Conservation (phyloP, 2,329 filamentous ascomycete genomes). For the Xylariaceae sp. region DNA sequence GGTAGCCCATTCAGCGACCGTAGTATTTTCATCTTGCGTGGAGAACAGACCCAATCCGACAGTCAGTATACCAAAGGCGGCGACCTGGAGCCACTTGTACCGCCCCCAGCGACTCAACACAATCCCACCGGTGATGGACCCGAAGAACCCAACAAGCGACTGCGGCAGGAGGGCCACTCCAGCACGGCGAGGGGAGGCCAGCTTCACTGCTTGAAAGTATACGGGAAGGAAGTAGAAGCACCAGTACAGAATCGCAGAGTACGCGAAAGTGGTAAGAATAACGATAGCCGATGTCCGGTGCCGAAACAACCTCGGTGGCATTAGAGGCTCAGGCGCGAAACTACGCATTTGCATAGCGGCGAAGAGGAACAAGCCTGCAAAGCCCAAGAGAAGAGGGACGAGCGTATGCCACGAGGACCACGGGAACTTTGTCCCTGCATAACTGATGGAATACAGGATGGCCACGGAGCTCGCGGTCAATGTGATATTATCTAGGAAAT, state of each 20-base stretch:
- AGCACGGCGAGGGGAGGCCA: conserved; percentile 6
- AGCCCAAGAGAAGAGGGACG: conserved; percentile 11
- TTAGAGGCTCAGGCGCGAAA: conserved; percentile 29
- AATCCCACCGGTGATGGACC: not conserved
- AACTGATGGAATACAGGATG: conserved; percentile 15
- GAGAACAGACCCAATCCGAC: conserved; percentile 3
- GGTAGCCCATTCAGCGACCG: not conserved
- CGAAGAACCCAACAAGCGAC: conserved; percentile 7
- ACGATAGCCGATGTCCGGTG: conserved; percentile 37
- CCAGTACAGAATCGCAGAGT: conserved; percentile 35
- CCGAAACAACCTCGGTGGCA: conserved; percentile 42
- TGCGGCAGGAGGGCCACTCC: conserved; percentile 18
- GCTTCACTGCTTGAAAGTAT: conserved; percentile 43
- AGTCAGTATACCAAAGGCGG: not conserved
- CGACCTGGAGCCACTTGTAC: not conserved
- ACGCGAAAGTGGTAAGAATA: conserved; percentile 35
- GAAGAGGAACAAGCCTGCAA: conserved; percentile 11
- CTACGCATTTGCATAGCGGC: no score
- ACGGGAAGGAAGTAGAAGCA: conserved; percentile 39
- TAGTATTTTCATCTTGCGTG: not conserved
- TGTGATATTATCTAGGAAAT: not conserved
- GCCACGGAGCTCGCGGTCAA: conserved; percentile 5
- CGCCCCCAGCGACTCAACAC: conserved; percentile 30
- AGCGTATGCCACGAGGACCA: conserved; percentile 13
- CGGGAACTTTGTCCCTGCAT: conserved; percentile 5